Percentiles rank a stretch among this genome's conserved stretches.
phyloP scores from a whole-genome alignment of 768 basidiomycete genomes.

The Podaxis sp. region DNA sequence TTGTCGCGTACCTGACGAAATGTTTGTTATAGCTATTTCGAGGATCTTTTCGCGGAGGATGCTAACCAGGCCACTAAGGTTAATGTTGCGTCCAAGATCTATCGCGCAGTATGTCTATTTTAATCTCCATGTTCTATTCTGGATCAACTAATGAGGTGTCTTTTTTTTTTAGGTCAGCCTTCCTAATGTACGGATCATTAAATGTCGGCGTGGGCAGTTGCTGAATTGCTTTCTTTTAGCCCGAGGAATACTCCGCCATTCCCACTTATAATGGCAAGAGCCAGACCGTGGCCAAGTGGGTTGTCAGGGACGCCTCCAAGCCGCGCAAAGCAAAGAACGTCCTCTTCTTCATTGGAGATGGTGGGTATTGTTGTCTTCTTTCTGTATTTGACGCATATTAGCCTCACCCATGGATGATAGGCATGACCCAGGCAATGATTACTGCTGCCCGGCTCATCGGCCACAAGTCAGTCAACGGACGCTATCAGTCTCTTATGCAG shows the following conservation, averaged over 20 bases:
- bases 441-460: constrained; percentile 44
- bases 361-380: constrained; percentile 20
- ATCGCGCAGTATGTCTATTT: constrained; percentile 28
- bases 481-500: constrained; percentile 43
- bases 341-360: constrained; percentile 45
- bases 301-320: constrained; percentile 32
- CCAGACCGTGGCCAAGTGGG: constrained; percentile 38
- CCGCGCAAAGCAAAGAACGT: constrained; percentile 40
- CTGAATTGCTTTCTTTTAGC: constrained; percentile 19
- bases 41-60: constrained; percentile 42
- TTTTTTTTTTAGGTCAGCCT: not conserved
- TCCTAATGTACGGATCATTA: not conserved
- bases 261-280: constrained; percentile 32
- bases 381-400: not conserved
- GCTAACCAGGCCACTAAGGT: constrained; percentile 30
- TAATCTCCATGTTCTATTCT: not conserved
- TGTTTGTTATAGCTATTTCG: constrained; percentile 30
- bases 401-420: constrained; percentile 17
- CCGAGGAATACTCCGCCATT: constrained; percentile 38
- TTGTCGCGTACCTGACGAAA: too few relatives aligned
- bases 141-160: not conserved
- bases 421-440: constrained; percentile 49
- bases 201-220: not conserved
- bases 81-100: constrained; percentile 42
- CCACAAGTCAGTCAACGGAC: constrained; percentile 45